Base-by-base conservation (phyloP, 352 stramenopile genomes). In the Thalassiosira allenii region DNA sequence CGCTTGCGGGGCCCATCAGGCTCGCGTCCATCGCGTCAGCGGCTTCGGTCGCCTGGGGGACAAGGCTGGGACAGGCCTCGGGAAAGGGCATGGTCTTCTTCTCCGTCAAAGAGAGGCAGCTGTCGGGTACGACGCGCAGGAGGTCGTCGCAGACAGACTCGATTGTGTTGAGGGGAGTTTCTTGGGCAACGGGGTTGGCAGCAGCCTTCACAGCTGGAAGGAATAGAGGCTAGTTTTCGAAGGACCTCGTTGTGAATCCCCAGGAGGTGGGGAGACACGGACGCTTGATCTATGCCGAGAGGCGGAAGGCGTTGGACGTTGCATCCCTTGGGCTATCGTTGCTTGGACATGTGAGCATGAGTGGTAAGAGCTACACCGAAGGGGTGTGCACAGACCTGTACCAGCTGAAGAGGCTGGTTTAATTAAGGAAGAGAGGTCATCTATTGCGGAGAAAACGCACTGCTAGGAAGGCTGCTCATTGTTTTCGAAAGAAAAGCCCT, bases 321-420 rank as follows among this genome's bases (percentile, higher is more conserved):
- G n/a, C n/a, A n/a, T 56, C 6, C 17, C 23, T 56, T 56, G 47
- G 17, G 47, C 6, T 20, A 29, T 6, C 47, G 8, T 20, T 56
- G 47, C 8, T 8, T 29, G 22, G 23, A 29, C n/a, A n/a, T n/a
- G n/a, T n/a, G n/a, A n/a, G n/a, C n/a, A n/a, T n/a, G n/a, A n/a
- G n/a, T n/a, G n/a, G n/a, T n/a, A n/a, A n/a, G n/a, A n/a, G n/a
- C n/a, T n/a, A n/a, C n/a, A n/a, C n/a, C 76, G 84, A 68, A n/a
- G n/a, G n/a, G n/a, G n/a, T n/a, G n/a, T n/a, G n/a, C 80, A 88
- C 75, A 59, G 80, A 88, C 84, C 80, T 88, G 84, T 75, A 88
- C 80, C 84, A 75, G 75, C 17, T 74, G 80, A 88, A 88, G 79
- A 61, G 74, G 70, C 77, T 80, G 47, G 47, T 85, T 63, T 65